phyloP scores from a whole-genome alignment of 2,329 filamentous ascomycete species.

The Claviceps sorghi region DNA sequence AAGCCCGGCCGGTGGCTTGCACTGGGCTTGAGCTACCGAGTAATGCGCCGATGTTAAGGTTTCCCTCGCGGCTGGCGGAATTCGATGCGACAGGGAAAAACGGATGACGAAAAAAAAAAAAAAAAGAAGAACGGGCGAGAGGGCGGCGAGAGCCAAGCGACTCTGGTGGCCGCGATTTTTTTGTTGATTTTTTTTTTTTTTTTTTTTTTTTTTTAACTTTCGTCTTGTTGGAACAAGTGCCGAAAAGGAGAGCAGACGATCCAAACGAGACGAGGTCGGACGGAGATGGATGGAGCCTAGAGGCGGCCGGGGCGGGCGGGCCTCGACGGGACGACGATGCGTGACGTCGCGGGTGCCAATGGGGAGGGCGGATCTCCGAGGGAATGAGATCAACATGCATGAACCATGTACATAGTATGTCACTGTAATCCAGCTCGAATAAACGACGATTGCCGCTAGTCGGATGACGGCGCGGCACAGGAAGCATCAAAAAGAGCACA shows the following conservation, averaged over 20 bases:
- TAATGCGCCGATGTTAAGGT: not conserved
- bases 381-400: not conserved
- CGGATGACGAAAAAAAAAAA: not conserved
- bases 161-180: not conserved
- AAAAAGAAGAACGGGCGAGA: not conserved
- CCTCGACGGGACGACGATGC: not conserved
- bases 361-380: not conserved
- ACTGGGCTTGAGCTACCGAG: not conserved
- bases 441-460: not conserved
- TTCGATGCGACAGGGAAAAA: not conserved
- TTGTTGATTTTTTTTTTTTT: no score
- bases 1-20: not conserved
- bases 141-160: not conserved
- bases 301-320: not conserved
- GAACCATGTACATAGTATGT: not conserved
- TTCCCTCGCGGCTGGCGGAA: not conserved
- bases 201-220: no score
- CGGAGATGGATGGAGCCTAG: not conserved
- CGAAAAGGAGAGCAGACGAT: not conserved
- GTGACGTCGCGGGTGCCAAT: not conserved
- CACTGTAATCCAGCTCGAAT: not conserved
- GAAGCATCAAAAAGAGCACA: not conserved
- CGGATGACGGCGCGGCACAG: not conserved
- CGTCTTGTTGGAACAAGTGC: no score
- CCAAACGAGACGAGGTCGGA: not conserved